Conservation (phyloP, 1,139 yeast genomes). For the Debaryomycetaceae sp. region DNA sequence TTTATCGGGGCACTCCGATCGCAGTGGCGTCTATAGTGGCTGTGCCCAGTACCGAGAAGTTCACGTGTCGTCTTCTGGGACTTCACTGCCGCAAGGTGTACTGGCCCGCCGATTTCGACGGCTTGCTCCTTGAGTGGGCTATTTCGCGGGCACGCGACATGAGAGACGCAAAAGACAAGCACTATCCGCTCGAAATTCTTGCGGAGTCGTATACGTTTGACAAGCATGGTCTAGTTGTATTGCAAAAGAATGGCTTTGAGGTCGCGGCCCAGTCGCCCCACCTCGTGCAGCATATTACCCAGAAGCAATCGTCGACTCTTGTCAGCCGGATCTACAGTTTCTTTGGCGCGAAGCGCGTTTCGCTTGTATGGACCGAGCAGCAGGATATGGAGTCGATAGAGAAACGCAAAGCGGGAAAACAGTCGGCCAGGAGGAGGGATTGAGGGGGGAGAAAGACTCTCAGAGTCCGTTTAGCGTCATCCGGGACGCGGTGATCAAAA, state of each 20-base stretch:
- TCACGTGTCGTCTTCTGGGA: conserved; percentile 42
- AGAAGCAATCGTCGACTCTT: no score
- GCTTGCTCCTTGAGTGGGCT: conserved; percentile 53
- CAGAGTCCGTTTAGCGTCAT: no score
- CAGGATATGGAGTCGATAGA: conserved; percentile 2
- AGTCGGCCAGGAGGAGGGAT: neutral
- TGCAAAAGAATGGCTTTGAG: conserved; percentile 19
- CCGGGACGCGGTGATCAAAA: no score
- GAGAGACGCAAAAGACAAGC: conserved; percentile 18
- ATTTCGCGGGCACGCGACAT: conserved; percentile 36
- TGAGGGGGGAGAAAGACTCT: neutral
- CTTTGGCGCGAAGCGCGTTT: neutral
- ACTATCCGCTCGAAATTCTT: conserved; percentile 18
- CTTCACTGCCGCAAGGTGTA: conserved; percentile 59
- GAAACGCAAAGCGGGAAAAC: neutral
- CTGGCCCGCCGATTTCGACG: conserved; percentile 47
- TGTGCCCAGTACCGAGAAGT: conserved; percentile 20
- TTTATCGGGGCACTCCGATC: conserved; percentile 59
- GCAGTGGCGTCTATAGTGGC: conserved; percentile 38
- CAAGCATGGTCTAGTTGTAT: conserved; percentile 8
- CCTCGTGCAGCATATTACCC: conserved; percentile 4
- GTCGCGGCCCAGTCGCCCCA: conserved; percentile 10
- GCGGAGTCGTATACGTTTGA: conserved; percentile 48
- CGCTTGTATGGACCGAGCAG: conserved; percentile 5
- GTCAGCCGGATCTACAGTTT: neutral